Evolutionary conservation across 2,329 filamentous ascomycete species (phyloP), one percentile per base, ranked within the genome.

Genomic region (Fusarium setosum): DNA sequence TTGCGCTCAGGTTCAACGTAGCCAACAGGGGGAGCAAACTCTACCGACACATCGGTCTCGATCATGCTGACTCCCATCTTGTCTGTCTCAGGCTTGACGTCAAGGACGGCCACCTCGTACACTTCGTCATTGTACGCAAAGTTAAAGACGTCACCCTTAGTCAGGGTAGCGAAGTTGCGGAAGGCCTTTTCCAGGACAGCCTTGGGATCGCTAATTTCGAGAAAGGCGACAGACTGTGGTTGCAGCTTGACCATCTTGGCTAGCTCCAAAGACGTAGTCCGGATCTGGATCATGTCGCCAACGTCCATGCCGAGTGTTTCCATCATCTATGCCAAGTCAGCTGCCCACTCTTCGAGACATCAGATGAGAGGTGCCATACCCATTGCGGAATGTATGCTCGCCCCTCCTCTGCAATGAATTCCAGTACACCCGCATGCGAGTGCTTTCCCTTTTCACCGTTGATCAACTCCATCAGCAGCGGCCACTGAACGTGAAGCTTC

Each of bases 381-480:
- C 96, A 99, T 78, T 94, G 93, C 29, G 96, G 96, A 62, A 99
- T 85, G 80, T 99, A 99, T 53, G 96, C 94, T 76, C 96, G 92
- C 48, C 96, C 96, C 79, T 99, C 96, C 76, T 99, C 96, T 5
- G 96, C 96, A 56, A 97, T 96, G 75, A 99, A 99, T 79, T 99
- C 96, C 65, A 99, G 80, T 18, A 99, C 96, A 82, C 96, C 96
- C 6, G 93, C 94, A 79, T 99, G 96, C 23, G 95, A 96, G 76
- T 92, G 90, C 76, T 86, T 90, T 24, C 88, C 88, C 75, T 90
- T 90, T 63, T 91, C 88, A 21, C 94, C 94, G 75, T 98, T 99
- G 72, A 93, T 92, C 68, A 99, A 85, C 86, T 99, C 95, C 82
- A 99, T 97, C 68, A 98, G 87, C 84, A 99, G 92, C 8, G 96